Evolutionary conservation across 768 basidiomycete genomes (phyloP).

Genomic region (Suillus subluteus): DNA sequence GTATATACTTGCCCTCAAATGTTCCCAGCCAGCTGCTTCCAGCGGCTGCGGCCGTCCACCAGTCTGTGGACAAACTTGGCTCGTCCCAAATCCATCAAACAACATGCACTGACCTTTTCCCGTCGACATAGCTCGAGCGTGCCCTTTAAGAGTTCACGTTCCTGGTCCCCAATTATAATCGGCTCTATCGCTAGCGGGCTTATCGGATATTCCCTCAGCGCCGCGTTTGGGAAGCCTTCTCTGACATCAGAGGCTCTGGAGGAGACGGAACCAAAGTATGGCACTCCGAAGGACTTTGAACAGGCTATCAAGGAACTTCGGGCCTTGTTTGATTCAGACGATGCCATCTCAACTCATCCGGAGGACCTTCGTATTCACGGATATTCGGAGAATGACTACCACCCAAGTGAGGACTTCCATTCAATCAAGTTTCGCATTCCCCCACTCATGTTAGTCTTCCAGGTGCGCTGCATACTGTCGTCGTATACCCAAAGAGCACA

Average conservation of each 20-base stretch:
- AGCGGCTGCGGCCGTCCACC: conserved; percentile 9
- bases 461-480: conserved; percentile 57
- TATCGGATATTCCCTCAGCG: conserved; percentile 29
- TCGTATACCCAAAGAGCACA: conserved; percentile 68
- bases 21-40: conserved; percentile 7
- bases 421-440: not conserved
- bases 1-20: conserved; percentile 5
- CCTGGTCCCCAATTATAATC: conserved; percentile 9
- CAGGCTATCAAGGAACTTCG: conserved; percentile 55
- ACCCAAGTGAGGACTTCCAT: conserved; percentile 44
- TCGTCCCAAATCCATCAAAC: not conserved
- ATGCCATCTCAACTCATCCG: conserved; percentile 51
- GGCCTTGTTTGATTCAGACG: conserved; percentile 37
- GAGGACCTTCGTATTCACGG: conserved; percentile 59
- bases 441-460: conserved; percentile 10
- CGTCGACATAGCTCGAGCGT: conserved; percentile 6
- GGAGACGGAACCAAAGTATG: conserved; percentile 42
- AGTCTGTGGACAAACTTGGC: conserved; percentile 11
- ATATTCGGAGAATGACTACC: conserved; percentile 53
- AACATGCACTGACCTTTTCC: conserved; percentile 2
- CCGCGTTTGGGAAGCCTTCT: conserved; percentile 17
- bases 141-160: not conserved
- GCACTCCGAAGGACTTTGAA: conserved; percentile 54
- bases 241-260: conserved; percentile 3
- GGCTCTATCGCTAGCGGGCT: conserved; percentile 10